Evolutionary conservation across 2,329 filamentous ascomycete genomes (phyloP), one percentile per base, ranked within the genome.

Genomic region (Xylaria sp.): DNA sequence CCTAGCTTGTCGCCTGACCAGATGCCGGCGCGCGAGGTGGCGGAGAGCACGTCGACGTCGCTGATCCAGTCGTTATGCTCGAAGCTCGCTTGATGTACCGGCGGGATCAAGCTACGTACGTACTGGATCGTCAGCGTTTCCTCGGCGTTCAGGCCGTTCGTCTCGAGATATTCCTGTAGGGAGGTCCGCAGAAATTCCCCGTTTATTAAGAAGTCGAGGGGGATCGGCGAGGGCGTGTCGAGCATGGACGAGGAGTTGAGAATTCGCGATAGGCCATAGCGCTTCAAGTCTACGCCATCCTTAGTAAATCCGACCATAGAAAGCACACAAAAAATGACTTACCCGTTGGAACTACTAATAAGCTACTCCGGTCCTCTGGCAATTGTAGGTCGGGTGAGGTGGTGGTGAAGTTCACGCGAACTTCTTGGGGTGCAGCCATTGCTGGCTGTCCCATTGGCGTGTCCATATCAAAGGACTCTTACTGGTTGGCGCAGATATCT

Each of bases 31-130:
- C 84, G 82, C 1, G 92, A 92, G 13, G 86, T 89, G 15, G 82
- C 80, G 0, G 94, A 94, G 28, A 97, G 84, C 4, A 97, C 88
- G 79, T 98, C 94, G 31, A 98, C 90, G 31, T 89, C 88, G 79
- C 93, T 93, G 58, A 99, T 92, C 96, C 96, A 99, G 80, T 98
- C 96, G 78, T 99, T 94, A 80, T 99, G 95, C 83, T 98, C 91
- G 79, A 97, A 99, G 78, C 92, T 96, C 13, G 94, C 92, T 75
- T 97, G 90, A 80, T 96, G 95, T 43, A 92, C 86, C 20, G 96
- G 96, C 8, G 96, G 96, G 69, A 98, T 90, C 74, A 98, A 84
- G 72, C 94, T 96, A 76, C 94, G 91, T 43, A 98, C 94, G 81
- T 98, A 99, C 84, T 98, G 94, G 66, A 99, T 87, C 43, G 91